These are phyloP conservation scores for Meira nashicola DNA, from an alignment of 1,284 basidiomycete genomes.

Conservation along the genomic window DNA sequence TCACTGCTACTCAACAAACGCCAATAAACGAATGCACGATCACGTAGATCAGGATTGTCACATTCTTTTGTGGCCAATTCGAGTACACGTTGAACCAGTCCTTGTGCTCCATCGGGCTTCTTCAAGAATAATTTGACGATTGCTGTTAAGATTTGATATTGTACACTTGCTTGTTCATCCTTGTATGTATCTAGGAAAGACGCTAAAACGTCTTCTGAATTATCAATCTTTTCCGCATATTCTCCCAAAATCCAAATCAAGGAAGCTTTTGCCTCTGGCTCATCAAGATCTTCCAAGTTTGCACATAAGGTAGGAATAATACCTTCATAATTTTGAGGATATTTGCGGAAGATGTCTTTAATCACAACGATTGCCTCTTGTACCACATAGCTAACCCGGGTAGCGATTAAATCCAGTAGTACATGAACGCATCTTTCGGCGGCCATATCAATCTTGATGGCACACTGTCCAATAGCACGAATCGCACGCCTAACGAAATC, in stretches of 20 bases:
- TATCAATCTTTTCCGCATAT: conserved; percentile 94
- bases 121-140: conserved; percentile 94
- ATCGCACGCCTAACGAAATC: conserved; percentile 94
- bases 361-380: conserved; percentile 98
- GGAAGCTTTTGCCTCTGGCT: conserved; percentile 94
- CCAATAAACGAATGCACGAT: conserved; percentile 96
- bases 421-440: conserved; percentile 94
- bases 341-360: conserved; percentile 99
- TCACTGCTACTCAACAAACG: conserved; percentile 78
- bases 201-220: conserved; percentile 83
- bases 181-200: conserved; percentile 87
- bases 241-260: conserved; percentile 99
- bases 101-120: conserved; percentile 86
- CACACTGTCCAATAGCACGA: conserved; percentile 90
- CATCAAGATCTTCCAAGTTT: conserved; percentile 91
- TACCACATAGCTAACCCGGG: conserved; percentile 91
- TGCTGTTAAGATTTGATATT: conserved; percentile 89
- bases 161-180: conserved; percentile 90
- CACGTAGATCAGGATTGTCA: conserved; percentile 93
- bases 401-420: conserved; percentile 81
- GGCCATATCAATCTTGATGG: conserved; percentile 86
- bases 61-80: conserved; percentile 94
- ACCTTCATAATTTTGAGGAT: conserved; percentile 94
- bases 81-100: conserved; percentile 79
- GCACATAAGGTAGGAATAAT: conserved; percentile 91